Evolutionary conservation across 2,329 filamentous ascomycete genomes (phyloP), one percentile per base, ranked within the genome.

Genomic region (Plectosphaerella cucumerina): DNA sequence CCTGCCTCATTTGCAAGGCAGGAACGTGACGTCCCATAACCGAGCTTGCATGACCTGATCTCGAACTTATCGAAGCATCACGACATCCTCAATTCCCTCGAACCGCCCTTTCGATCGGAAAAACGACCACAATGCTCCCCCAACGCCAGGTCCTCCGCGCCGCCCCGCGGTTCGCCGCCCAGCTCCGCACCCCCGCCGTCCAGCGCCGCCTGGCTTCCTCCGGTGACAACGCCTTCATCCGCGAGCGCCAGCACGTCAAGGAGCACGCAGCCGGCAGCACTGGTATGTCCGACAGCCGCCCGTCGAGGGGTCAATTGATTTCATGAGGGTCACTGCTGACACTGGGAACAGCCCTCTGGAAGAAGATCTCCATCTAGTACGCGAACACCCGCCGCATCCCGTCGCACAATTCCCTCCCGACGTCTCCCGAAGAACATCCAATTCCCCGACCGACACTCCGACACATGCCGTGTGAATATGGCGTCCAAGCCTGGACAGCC

Each of bases 291-390:
- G 20, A 4, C 26, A 5, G 3, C 4, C 14, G 11, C 39, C n/a
- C 18, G 20, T 17, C 12, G 31, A 44, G 2, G 21, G 35, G 18
- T 26, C 51, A 47, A 50, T 53, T 51, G 53, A 39, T 14, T n/a
- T 15, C 23, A 35, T 44, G 39, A 22, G 33, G 43, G 41, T 12
- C n/a, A 33, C 54, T 55, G 55, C 70, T 76, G 60, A 75, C 66
- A 15, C 48, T 52, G 54, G 58, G 50, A 53, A 50, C 67, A 96
- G 93, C 90, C 65, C 84, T 96, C 65, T 99, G 94, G 94, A 86
- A 84, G 74, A 97, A 95, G 81, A 86, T 97, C 65, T 94, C 90
- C 59, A 80, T 97, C 79, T 97, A 90, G 92, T 97, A 90, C 75
- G 76, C 60, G 50, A 58, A 59, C 50, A 52, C 47, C 39, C 35